Evolutionary conservation across 129 eudicot genomes (phyloP).

Genomic region (Kitagawia praeruptora): DNA sequence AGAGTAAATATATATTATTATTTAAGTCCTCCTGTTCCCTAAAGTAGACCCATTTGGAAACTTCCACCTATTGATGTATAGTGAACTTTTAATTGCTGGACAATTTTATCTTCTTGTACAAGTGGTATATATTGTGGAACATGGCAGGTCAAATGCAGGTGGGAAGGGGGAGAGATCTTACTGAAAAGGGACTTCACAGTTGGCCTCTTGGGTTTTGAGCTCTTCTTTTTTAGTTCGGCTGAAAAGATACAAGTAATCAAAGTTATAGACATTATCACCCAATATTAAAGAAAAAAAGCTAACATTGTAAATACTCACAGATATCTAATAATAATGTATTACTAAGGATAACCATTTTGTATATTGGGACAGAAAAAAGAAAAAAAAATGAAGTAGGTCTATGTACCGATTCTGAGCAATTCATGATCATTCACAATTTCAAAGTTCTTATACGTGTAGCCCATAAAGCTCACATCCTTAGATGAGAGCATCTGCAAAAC

Average conservation of each 20-base stretch:
- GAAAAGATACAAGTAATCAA: slow-evolving; percentile 18
- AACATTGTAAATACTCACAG: not conserved
- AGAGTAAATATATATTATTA: not conserved
- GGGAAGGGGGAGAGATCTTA: slow-evolving; percentile 27
- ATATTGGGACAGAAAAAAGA: not conserved
- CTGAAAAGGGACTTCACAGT: slow-evolving; percentile 96
- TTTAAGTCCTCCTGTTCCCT: not conserved
- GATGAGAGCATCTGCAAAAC: slow-evolving; percentile 81
- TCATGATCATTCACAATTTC: slow-evolving; percentile 89
- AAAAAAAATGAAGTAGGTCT: not conserved
- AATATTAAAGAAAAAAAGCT: slow-evolving; percentile 5
- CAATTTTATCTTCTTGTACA: not conserved
- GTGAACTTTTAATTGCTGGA: not conserved
- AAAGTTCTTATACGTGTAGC: slow-evolving; percentile 87
- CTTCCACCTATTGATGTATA: not conserved
- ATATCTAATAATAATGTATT: not conserved
- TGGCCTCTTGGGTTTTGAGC: slow-evolving; percentile 82
- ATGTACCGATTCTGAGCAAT: slow-evolving; percentile 68
- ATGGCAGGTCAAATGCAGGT: too few species aligned
- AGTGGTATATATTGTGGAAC: not conserved
- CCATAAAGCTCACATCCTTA: slow-evolving; percentile 91
- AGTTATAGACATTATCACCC: slow-evolving; percentile 7
- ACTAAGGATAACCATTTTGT: not conserved
- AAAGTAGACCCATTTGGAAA: not conserved
- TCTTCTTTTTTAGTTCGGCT: slow-evolving; percentile 98